These are phyloP conservation scores for Gnomoniopsis sp. DNA, from an alignment of 2,329 filamentous ascomycete species.

Conservation along the genomic window DNA sequence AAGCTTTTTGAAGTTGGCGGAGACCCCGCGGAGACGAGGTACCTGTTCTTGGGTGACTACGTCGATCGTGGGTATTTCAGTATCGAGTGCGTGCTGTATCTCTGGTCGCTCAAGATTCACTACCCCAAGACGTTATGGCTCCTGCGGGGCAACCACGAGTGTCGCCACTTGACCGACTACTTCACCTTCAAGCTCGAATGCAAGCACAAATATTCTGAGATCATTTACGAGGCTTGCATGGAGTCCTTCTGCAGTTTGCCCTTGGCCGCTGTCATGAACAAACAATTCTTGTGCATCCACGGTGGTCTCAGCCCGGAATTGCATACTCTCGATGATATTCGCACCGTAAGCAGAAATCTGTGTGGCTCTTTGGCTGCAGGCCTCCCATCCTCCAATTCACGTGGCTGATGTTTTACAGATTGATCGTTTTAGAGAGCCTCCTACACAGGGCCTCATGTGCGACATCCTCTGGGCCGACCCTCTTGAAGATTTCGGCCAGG, in stretches of 20 bases:
- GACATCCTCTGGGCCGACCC: constrained; percentile 99
- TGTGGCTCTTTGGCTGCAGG: neutral
- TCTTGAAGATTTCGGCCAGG: constrained; percentile 95
- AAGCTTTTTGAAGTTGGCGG: constrained; percentile 98
- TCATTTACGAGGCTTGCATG: constrained; percentile 95
- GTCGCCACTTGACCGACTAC: constrained; percentile 97
- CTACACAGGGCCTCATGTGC: constrained; percentile 97
- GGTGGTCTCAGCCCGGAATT: constrained; percentile 93
- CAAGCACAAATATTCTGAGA: constrained; percentile 99
- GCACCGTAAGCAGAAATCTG: constrained; percentile 59
- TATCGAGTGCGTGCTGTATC: constrained; percentile 97
- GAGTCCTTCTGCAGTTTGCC: constrained; percentile 95
- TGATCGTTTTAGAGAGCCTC: constrained; percentile 95
- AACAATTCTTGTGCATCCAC: constrained; percentile 98
- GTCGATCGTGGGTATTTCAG: constrained; percentile 98
- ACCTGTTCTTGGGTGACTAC: constrained; percentile 96
- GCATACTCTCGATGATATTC: constrained; percentile 91
- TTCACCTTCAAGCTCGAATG: constrained; percentile 99
- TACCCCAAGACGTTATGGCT: constrained; percentile 98
- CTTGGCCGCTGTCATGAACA: constrained; percentile 98
- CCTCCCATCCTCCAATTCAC: neutral
- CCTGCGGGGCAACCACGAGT: constrained; percentile 96
- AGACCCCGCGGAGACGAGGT: constrained; percentile 92
- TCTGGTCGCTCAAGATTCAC: constrained; percentile 98
- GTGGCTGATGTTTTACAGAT: constrained; percentile 54